These are phyloP conservation scores for Tuber microsphaerosporum DNA, from an alignment of 495 filamentous ascomycete species.

Conservation along the genomic window DNA sequence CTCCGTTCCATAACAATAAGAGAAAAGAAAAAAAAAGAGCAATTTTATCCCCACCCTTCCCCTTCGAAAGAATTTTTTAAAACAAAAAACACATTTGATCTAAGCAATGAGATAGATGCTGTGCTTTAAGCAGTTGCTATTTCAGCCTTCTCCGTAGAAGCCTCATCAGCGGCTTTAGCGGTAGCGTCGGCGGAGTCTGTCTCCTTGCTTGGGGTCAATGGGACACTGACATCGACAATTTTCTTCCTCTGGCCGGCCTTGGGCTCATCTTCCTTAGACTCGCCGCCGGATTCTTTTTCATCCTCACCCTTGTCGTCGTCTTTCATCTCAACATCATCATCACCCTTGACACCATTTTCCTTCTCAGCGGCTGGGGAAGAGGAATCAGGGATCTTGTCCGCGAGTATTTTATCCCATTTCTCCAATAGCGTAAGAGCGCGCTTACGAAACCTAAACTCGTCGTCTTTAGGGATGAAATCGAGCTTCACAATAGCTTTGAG, in stretches of 20 bases:
- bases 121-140: constrained; percentile 7
- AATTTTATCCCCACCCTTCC: neutral
- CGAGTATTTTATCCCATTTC: constrained; percentile 57
- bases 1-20: constrained; percentile 5
- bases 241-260: neutral
- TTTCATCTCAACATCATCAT: constrained; percentile 36
- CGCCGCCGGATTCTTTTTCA: constrained; percentile 9
- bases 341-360: constrained; percentile 29
- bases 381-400: constrained; percentile 46
- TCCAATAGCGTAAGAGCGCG: constrained; percentile 54
- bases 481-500: constrained; percentile 64
- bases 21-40: constrained; percentile 2
- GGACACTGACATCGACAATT: neutral
- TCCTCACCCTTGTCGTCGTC: constrained; percentile 22
- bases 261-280: neutral
- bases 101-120: constrained; percentile 5
- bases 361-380: constrained; percentile 34
- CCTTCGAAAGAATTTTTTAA: neutral
- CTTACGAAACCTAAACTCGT: constrained; percentile 59
- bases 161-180: neutral
- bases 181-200: neutral
- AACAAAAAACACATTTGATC: neutral
- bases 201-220: neutral
- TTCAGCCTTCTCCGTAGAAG: constrained; percentile 1
- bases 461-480: constrained; percentile 57